Evolutionary conservation across 768 basidiomycete species (phyloP), one percentile per base, ranked within the genome.

Genomic region (Boletus fagicola): DNA sequence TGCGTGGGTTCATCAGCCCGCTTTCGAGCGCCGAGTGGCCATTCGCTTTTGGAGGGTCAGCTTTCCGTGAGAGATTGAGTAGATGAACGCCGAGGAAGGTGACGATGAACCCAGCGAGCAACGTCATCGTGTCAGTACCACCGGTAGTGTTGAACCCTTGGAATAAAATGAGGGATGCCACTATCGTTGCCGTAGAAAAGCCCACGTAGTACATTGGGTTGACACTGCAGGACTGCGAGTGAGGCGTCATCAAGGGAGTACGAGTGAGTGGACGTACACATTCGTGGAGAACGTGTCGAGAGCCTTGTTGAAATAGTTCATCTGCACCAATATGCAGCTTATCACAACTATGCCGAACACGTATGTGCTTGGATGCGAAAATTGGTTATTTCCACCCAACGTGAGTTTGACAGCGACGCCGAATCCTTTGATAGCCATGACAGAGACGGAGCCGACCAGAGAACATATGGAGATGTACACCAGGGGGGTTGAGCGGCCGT

Each of bases 361-460:
- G 72, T 98, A 99, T n/a, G 97, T 99, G 70, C 92, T 94, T 38
- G 90, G 86, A 68, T 94, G 92, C 1, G 88, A 84, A 68, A 99
- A 90, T 73, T 99, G 97, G 73, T 98, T 99, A 69, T 92, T 91
- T 46, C 96, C 95, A 11, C 84, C 81, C 56, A 98, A 76, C 0
- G 94, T 98, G 56, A 99, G 82, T 73, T 98, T 98, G 66, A 99
- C 83, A 3, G 97, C 96, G 47, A 98, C 87, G 45, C 97, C 97
- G 66, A 99, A 94, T 48, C 94, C 96, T 77, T 99, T 99, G 80
- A 98, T 90, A 42, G 94, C 90, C 97, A 99, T 98, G 75, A 98
- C 86, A n/a, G 93, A 94, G 44, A 99, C 85, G 31, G 92, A 94
- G 12, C 97, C 97, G 44, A 94, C 94, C 56, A 98, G 72, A 12